Percentiles rank a stretch among this genome's conserved stretches.
Conservation (phyloP, 2,329 filamentous ascomycete genomes). For the Diaporthe amygdali region DNA sequence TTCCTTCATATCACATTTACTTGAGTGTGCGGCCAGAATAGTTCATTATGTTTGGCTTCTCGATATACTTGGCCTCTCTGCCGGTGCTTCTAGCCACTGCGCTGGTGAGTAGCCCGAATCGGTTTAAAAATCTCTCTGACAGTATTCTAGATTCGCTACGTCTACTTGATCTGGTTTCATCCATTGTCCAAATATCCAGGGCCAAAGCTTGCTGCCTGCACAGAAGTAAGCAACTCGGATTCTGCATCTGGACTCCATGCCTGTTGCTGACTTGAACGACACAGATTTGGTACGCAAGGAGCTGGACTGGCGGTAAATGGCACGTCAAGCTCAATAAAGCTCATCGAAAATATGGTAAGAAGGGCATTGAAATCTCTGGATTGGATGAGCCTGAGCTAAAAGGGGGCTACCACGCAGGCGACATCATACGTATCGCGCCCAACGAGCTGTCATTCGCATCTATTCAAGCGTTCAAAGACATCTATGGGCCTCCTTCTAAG, state of each 20-base stretch:
- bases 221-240: slow-evolving; percentile 22
- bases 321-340: slow-evolving; percentile 17
- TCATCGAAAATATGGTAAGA: slow-evolving; percentile 25
- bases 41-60: background rate
- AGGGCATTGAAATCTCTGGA: too few relatives aligned
- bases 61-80: background rate
- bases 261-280: background rate
- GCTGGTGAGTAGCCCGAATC: background rate
- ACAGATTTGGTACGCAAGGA: slow-evolving; percentile 27
- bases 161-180: slow-evolving; percentile 26
- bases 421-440: slow-evolving; percentile 28
- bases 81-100: background rate
- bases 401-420: background rate
- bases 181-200: slow-evolving; percentile 30
- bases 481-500: slow-evolving; percentile 27
- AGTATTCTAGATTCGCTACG: background rate
- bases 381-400: background rate
- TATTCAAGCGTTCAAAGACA: slow-evolving; percentile 24
- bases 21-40: accelerated
- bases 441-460: slow-evolving; percentile 29
- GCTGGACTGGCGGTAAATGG: slow-evolving; percentile 21
- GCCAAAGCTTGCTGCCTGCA: slow-evolving; percentile 27
- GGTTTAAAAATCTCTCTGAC: background rate
- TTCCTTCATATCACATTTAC: background rate
- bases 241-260: background rate